phyloP scores from a whole-genome alignment of 805 yeast species.

The Metschnikowia sp. region DNA sequence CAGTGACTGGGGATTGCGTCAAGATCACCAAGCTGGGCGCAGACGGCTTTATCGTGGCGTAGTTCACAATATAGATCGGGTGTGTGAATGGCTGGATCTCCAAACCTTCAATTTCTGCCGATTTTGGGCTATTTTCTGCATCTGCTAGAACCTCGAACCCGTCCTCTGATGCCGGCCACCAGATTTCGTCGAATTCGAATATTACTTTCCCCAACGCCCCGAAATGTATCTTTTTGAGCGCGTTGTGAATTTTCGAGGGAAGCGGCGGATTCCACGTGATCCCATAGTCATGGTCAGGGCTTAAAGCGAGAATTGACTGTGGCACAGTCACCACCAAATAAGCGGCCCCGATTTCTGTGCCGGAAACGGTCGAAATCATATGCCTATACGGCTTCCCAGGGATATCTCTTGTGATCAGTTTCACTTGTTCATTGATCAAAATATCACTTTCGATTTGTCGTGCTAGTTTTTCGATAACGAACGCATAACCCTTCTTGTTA shows the following conservation, averaged over 20 bases:
- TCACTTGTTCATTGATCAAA: conserved; percentile 41
- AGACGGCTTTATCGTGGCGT: conserved; percentile 28
- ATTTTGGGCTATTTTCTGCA: not conserved
- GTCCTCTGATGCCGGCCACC: conserved; percentile 51
- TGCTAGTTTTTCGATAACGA: conserved; percentile 43
- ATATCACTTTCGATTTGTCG: conserved; percentile 35
- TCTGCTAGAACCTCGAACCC: conserved; percentile 20
- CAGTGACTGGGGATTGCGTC: conserved; percentile 71
- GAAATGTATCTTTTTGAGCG: conserved; percentile 50
- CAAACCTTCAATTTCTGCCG: not conserved
- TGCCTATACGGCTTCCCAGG: conserved; percentile 17
- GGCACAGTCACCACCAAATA: conserved; percentile 75
- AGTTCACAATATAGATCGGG: conserved; percentile 63
- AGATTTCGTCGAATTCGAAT: conserved; percentile 58
- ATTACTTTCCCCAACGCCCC: conserved; percentile 74
- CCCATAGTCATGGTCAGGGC: conserved; percentile 36
- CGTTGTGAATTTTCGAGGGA: conserved; percentile 41
- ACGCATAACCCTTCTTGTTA: conserved; percentile 57
- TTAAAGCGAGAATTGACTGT: conserved; percentile 58
- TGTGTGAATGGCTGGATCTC: conserved; percentile 48
- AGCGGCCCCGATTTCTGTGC: conserved; percentile 39
- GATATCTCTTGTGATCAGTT: conserved; percentile 30
- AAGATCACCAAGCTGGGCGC: conserved; percentile 52
- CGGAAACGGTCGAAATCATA: conserved; percentile 31
- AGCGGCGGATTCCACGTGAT: conserved; percentile 55